phyloP scores from a whole-genome alignment of 1,284 basidiomycete species.

The Grifola frondosa region DNA sequence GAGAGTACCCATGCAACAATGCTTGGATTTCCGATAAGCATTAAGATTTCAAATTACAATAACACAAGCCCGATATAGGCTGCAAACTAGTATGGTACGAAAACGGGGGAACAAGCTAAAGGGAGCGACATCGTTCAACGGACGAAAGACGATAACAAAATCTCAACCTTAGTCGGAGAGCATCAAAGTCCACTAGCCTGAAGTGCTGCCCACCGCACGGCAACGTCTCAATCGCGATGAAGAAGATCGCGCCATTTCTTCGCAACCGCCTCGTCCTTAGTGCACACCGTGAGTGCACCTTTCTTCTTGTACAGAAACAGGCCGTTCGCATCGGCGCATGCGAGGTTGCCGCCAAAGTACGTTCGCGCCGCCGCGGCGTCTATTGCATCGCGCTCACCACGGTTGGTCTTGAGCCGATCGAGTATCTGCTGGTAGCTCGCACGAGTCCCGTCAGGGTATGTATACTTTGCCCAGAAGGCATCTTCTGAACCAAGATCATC shows the following conservation, averaged over 20 bases:
- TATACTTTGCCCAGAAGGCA: slow-evolving; percentile 18
- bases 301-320: slow-evolving; percentile 15
- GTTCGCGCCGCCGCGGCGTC: slow-evolving; percentile 8
- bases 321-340: slow-evolving; percentile 1
- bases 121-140: too few species aligned
- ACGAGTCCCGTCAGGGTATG: slow-evolving; percentile 1
- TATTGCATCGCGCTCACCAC: not conserved
- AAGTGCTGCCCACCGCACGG: too few species aligned
- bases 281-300: not conserved
- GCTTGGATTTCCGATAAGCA: too few species aligned
- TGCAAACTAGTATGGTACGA: too few species aligned
- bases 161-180: too few species aligned
- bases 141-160: too few species aligned
- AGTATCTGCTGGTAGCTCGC: slow-evolving; percentile 10
- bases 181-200: too few species aligned
- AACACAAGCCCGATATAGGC: too few species aligned
- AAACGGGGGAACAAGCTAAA: too few species aligned
- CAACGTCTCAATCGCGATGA: too few species aligned
- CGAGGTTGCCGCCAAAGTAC: slow-evolving; percentile 13
- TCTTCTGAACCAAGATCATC: slow-evolving; percentile 12
- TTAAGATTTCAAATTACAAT: too few species aligned
- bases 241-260: slow-evolving; percentile 13
- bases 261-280: slow-evolving; percentile 6
- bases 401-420: not conserved
- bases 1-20: too few species aligned